Evolutionary conservation across 169 alveolate genomes (phyloP).

Genomic region (Perkinsus marinus): DNA sequence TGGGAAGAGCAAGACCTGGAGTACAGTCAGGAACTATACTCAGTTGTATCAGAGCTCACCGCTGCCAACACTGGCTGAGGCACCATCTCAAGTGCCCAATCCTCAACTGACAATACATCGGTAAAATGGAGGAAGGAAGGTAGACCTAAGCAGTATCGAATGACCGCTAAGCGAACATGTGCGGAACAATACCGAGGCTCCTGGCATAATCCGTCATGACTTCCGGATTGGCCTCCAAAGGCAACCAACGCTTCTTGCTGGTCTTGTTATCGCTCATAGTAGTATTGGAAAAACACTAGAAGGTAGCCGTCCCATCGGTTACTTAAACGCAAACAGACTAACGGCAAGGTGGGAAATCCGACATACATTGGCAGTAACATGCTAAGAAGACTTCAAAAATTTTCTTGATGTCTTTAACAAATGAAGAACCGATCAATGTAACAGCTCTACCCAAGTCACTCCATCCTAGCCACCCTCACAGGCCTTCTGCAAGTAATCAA

Average conservation of each 20-base stretch:
- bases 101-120: slow-evolving; percentile 49
- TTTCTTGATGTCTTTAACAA: too few species aligned
- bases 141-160: background rate
- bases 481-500: background rate
- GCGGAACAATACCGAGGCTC: slow-evolving; percentile 27
- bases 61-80: slow-evolving; percentile 10
- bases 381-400: background rate
- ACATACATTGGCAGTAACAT: background rate
- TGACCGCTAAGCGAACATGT: background rate
- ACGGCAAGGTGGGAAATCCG: background rate
- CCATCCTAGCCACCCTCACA: background rate
- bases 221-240: slow-evolving; percentile 57
- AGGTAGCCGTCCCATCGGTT: background rate
- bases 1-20: slow-evolving; percentile 31
- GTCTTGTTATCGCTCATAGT: background rate
- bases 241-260: slow-evolving; percentile 37
- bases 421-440: background rate
- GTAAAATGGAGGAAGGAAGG: slow-evolving; percentile 18
- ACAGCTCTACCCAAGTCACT: background rate
- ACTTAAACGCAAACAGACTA: background rate
- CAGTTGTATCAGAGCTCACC: background rate
- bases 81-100: slow-evolving; percentile 48
- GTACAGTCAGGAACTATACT: slow-evolving; percentile 14
- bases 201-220: slow-evolving; percentile 38
- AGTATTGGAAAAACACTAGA: too few species aligned